phyloP scores from a whole-genome alignment of 2,329 filamentous ascomycete species.

The Monosporascus sp. region DNA sequence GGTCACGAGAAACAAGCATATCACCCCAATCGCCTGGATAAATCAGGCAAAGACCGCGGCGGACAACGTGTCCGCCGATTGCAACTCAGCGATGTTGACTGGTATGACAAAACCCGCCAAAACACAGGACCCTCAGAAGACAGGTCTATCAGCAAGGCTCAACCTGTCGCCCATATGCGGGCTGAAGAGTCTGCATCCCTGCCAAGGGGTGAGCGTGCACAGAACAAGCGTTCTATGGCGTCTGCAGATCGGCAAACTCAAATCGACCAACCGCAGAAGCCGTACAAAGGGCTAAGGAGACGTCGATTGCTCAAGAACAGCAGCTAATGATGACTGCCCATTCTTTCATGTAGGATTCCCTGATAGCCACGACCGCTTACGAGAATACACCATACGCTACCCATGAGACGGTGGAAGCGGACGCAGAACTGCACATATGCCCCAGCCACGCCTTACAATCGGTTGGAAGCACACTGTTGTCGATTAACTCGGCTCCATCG shows the following conservation, averaged over 20 bases:
- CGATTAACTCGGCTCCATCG: not conserved
- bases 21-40: conserved; percentile 52
- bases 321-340: not conserved
- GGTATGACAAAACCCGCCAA: conserved; percentile 54
- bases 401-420: not conserved
- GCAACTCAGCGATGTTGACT: conserved; percentile 95
- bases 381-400: not conserved
- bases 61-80: conserved; percentile 83
- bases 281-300: not conserved
- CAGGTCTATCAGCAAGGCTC: not conserved
- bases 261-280: not conserved
- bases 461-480: not conserved
- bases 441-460: not conserved
- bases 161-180: not conserved
- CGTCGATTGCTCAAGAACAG: not conserved
- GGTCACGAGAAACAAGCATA: conserved; percentile 45
- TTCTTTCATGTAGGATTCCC: not conserved
- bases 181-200: not conserved
- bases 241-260: not conserved
- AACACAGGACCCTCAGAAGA: conserved; percentile 3
- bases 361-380: not conserved
- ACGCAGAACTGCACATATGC: not conserved
- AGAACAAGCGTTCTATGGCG: not conserved
- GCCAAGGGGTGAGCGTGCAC: not conserved
- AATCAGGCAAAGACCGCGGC: conserved; percentile 55